phyloP scores from a whole-genome alignment of 73 alveolate species.

The Paraurostyla sp. region DNA sequence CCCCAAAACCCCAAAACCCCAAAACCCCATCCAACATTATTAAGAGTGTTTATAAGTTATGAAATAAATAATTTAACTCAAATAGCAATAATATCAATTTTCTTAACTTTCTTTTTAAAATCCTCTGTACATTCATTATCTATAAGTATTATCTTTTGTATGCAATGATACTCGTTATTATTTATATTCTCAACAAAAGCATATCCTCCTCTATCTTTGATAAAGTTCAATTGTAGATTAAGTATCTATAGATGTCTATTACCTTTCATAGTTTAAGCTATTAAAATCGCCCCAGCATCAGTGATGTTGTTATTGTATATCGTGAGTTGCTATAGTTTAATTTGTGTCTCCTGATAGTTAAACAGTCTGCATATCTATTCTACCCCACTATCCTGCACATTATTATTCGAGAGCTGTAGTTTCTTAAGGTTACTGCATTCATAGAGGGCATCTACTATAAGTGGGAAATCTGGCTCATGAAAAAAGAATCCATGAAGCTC shows the following conservation, averaged over 20 bases:
- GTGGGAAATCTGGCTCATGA: constrained; percentile 35
- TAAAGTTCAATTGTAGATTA: constrained; percentile 6
- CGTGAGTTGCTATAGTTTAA: background rate
- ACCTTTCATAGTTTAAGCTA: constrained; percentile 1
- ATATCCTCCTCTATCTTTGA: background rate
- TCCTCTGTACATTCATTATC: constrained; percentile 35
- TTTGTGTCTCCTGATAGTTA: background rate
- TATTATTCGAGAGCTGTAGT: background rate
- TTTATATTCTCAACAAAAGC: background rate
- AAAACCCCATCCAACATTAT: no score
- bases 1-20: no score
- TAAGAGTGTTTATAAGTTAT: no score
- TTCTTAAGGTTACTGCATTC: background rate
- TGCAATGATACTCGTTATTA: background rate
- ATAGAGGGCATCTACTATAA: constrained; percentile 9
- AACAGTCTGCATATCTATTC: background rate
- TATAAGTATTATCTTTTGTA: background rate
- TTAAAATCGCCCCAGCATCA: background rate
- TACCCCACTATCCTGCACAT: background rate
- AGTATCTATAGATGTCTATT: constrained; percentile 1
- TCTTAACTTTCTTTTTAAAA: constrained; percentile 19
- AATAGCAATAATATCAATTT: background rate
- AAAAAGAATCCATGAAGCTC: constrained; percentile 37
- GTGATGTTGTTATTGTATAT: constrained; percentile 27
- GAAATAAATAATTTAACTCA: no score